Evolutionary conservation across 2,329 filamentous ascomycete genomes (phyloP), one percentile per base, ranked within the genome.

Genomic region (Colletotrichum filicis): DNA sequence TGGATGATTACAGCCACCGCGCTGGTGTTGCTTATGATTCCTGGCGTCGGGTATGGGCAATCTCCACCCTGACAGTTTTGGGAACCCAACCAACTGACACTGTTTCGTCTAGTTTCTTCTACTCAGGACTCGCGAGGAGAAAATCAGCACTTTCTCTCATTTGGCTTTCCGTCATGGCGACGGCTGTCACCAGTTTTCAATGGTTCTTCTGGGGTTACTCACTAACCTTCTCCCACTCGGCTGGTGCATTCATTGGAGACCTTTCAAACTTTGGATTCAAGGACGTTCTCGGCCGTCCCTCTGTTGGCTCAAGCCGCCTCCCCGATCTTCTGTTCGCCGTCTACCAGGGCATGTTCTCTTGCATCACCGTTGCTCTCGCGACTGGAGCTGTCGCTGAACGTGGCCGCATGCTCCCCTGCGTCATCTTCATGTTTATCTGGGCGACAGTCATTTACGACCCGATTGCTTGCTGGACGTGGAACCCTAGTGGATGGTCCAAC

Each of bases 161-260:
- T 82, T 97, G 94, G 94, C 91, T 97, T 28, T 96, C 94, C 4
- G 87, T 97, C 80, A 97, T 97, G 93, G 90, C 94, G 24, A 91
- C 92, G 1, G 95, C 92, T 14, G 92, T 97, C 63, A 92, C 94
- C 46, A 93, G 92, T 30, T 97, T 97, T 83, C 95, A 97, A 82
- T 98, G 95, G 95, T 97, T 97, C 86, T 95, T 97, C 87, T 97
- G 94, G 94, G 94, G 94, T 53, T 97, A 94, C 81, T 95, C 93
- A 5, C 84, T 97, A 12, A 91, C 93, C 60, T 97, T 95, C 81
- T 97, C 94, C 19, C 94, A 96, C 83, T 87, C 89, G 2, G 93
- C 93, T 30, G 92, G 92, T 59, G 89, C 86, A 55, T 97, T 91
- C 81, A 94, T 97, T 75, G 95, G 95, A 71, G 88, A 95, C 78